Evolutionary conservation across 73 alveolate genomes (phyloP), one percentile per base, ranked within the genome.

Genomic region (Halteria grandinella): DNA sequence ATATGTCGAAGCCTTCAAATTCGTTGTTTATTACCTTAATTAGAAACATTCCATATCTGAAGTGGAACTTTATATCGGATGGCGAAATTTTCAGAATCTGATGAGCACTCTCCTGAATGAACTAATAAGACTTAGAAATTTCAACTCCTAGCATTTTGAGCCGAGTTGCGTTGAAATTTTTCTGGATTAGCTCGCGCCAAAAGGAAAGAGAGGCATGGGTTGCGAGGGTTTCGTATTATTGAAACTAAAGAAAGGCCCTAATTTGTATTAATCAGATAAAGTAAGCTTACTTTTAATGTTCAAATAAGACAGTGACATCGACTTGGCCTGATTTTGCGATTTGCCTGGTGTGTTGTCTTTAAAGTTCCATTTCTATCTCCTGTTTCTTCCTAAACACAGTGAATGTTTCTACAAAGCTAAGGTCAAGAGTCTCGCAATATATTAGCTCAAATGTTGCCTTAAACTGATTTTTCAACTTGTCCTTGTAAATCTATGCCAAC

Each of bases 391-490:
- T 28, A 45, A 44, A 33, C 43, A 45, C 4, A 10, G 8, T 18
- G 80, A 66, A 66, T 66, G 11, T 23, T 66, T n/a, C n/a, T n/a
- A n/a, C n/a, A n/a, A n/a, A n/a, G n/a, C n/a, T n/a, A n/a, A n/a
- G n/a, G n/a, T n/a, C n/a, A n/a, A n/a, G 47, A 15, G 7, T 20
- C 25, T 66, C 80, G 25, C 63, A 51, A 37, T 73, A 54, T 75
- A 73, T 73, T 3, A 73, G 49, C 31, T 73, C 64, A 54, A 73
- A 73, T 18, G 55, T 32, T 14, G 75, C 36, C 64, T 55, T 73
- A 24, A 73, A 73, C 27, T 73, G 75, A 36, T 73, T 73, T 32
- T 73, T 73, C 0, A 73, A 11, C 23, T 73, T 73, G 40, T 33
- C 39, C 36, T 73, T 34, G 23, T 73, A 31, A 8, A 73, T 24